Percentiles rank a stretch among this genome's conserved stretches.
These are phyloP conservation scores for Monsonia emarginata DNA, from an alignment of 441 rosid species.

Conservation along the genomic window DNA sequence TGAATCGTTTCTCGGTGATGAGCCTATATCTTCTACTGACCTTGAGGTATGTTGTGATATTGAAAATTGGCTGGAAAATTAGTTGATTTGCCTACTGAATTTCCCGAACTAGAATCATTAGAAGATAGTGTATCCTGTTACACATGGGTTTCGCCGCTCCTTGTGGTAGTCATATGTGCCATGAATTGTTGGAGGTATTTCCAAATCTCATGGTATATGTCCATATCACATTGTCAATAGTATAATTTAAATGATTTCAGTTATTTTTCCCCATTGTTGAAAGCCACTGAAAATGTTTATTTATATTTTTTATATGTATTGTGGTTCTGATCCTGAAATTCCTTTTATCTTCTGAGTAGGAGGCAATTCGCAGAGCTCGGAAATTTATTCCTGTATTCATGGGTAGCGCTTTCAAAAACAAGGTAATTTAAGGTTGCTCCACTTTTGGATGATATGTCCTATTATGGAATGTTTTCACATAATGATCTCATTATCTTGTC, in stretches of 20 bases:
- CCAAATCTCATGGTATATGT: neutral
- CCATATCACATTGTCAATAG: neutral
- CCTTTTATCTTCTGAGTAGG: slow-evolving; percentile 35
- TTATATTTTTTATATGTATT: neutral
- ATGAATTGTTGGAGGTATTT: neutral
- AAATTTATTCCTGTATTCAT: slow-evolving; percentile 91
- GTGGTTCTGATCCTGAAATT: slow-evolving; percentile 10
- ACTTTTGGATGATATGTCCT: neutral
- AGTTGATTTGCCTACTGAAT: neutral
- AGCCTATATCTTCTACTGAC: slow-evolving; percentile 61
- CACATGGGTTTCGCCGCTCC: neutral
- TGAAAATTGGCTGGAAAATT: neutral
- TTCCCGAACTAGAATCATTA: neutral
- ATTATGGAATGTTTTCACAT: neutral
- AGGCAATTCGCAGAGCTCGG: slow-evolving; percentile 79
- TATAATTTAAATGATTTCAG: neutral
- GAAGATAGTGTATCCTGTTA: neutral
- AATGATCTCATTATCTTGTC: neutral
- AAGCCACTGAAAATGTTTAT: neutral
- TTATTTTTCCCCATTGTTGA: neutral
- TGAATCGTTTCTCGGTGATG: slow-evolving; percentile 74
- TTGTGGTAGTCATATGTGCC: neutral
- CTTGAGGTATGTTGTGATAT: slow-evolving; percentile 53
- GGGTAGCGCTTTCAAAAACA: slow-evolving; percentile 98
- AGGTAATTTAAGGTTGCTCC: slow-evolving; percentile 38